Base-by-base conservation (phyloP, 1,284 basidiomycete species). In the Sporisorium iseilematis-ciliati region DNA sequence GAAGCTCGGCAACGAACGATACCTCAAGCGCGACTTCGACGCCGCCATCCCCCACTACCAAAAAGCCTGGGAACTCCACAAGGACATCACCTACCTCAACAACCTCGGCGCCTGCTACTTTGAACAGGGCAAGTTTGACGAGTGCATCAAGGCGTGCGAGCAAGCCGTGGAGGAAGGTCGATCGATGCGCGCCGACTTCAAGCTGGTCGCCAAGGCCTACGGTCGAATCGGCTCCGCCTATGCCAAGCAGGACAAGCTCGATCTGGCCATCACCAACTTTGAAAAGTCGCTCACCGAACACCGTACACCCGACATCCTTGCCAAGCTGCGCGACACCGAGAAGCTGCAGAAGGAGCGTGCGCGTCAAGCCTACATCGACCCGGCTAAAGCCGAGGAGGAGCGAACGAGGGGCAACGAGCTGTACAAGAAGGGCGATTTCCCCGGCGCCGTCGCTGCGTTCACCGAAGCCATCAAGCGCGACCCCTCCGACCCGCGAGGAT, bases 381-480 rank as follows among this genome's bases (percentile, higher is more conserved):
- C 95, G 0, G 92, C 89, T 79, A 90, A 92, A 87, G 92, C 94
- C 26, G 92, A 92, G 46, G 84, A 87, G 57, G 95, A 95, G 14
- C 90, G 97, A 51, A 93, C 97, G 85, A 92, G 95, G 84, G 97
- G 97, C 18, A 99, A 99, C 86, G 87, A 88, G 40, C 89, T 91
- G 41, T 99, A 97, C 91, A 99, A 98, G 88, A 84, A 86, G 41
- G 70, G 80, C 41, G 78, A 82, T 50, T 85, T 84, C 86, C 94
- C 91, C 18, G 91, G 89, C n/a, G 93, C 95, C 1, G 95, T 99
- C 72, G 94, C 93, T 87, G 89, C 90, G 45, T 99, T 99, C 87
- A 90, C 92, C 14, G 97, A 99, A 87, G 92, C 94, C 69, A 97
- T 99, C 88, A 98, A 98, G 88, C 92, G 97, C 57, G 91, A 94